phyloP scores from a whole-genome alignment of 2,329 filamentous ascomycete species.

The Sporothrix globosa region DNA sequence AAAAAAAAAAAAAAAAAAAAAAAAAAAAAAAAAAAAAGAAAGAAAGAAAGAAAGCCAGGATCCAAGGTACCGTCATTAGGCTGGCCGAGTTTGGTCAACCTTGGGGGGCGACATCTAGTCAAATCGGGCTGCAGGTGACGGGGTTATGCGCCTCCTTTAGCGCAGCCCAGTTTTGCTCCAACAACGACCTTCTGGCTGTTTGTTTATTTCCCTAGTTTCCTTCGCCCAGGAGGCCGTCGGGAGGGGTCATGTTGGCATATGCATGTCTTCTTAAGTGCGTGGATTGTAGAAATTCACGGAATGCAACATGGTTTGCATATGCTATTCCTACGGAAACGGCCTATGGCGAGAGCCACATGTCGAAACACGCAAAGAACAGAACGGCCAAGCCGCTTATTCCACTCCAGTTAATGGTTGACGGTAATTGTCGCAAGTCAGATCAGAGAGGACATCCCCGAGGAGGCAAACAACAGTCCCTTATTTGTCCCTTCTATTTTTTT shows the following conservation, averaged over 20 bases:
- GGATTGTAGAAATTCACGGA: background rate
- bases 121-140: background rate
- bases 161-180: conserved; percentile 17
- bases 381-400: background rate
- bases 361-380: background rate
- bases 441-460: background rate
- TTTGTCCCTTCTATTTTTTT: background rate
- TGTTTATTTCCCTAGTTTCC: background rate
- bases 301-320: background rate
- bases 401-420: background rate
- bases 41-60: too few relatives aligned
- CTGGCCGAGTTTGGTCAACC: background rate
- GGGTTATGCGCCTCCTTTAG: conserved; percentile 19
- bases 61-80: background rate
- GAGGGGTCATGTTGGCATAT: background rate
- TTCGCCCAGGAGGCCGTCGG: background rate
- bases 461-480: conserved; percentile 9
- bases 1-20: background rate
- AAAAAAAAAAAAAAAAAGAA: background rate
- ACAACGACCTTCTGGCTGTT: background rate
- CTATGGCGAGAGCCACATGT: background rate
- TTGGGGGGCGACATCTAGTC: conserved; percentile 5
- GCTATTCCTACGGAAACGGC: background rate
- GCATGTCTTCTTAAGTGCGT: too few relatives aligned
- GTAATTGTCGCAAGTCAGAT: background rate